Conservation (phyloP, 2,329 filamentous ascomycete species). For the Ilyonectria mors-panacis region DNA sequence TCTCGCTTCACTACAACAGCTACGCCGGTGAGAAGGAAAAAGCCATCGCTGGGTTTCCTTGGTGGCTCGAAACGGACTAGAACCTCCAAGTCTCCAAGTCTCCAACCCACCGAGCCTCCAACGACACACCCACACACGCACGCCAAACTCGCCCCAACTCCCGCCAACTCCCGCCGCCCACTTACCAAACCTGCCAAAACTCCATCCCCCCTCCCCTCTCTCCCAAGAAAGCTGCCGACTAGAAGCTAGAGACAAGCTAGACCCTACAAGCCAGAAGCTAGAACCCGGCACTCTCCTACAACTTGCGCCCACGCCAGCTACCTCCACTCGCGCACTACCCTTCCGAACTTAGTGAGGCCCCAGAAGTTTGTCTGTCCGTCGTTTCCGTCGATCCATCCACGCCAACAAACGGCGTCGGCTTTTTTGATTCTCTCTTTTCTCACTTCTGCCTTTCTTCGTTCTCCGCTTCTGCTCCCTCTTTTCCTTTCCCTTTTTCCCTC, state of each 20-base stretch:
- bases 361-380: slow-evolving; percentile 48
- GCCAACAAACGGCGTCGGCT: background rate
- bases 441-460: background rate
- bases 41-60: background rate
- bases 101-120: slow-evolving; percentile 2
- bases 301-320: background rate
- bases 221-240: background rate
- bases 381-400: slow-evolving; percentile 42
- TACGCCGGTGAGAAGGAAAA: background rate
- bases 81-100: slow-evolving; percentile 6
- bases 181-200: background rate
- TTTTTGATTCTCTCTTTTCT: background rate
- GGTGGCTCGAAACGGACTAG: background rate
- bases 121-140: background rate
- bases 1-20: background rate
- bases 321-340: background rate
- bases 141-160: too few species aligned
- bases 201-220: slow-evolving; percentile 3
- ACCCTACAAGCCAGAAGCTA: background rate
- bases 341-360: slow-evolving; percentile 24
- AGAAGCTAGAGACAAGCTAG: background rate
- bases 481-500: slow-evolving; percentile 28
- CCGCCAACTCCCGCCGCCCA: too few species aligned
- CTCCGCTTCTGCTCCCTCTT: slow-evolving; percentile 28
- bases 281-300: background rate